Percentiles rank a stretch among this genome's conserved stretches.
These are phyloP conservation scores for Scheffersomyces parashehatae DNA, from an alignment of 1,139 yeast species.

Conservation along the genomic window DNA sequence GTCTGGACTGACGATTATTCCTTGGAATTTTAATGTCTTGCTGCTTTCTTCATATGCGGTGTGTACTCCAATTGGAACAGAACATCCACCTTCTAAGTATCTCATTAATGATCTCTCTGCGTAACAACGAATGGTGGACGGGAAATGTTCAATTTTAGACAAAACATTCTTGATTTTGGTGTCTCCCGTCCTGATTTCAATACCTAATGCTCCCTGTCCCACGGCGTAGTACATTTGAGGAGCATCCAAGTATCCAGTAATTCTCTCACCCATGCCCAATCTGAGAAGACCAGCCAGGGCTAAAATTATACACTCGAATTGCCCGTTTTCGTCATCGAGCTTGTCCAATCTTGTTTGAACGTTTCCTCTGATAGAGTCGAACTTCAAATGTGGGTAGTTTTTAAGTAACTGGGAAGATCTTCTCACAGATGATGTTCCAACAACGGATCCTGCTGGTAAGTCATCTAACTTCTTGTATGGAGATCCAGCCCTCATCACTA, in stretches of 20 bases:
- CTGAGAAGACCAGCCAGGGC: constrained; percentile 93
- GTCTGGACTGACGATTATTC: constrained; percentile 82
- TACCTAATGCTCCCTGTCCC: constrained; percentile 96
- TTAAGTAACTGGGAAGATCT: constrained; percentile 69
- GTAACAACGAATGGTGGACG: constrained; percentile 74
- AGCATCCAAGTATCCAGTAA: constrained; percentile 66
- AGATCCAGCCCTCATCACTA: constrained; percentile 74
- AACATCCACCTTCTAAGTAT: constrained; percentile 93
- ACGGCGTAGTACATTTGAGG: constrained; percentile 94
- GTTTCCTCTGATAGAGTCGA: constrained; percentile 86
- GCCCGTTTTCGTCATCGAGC: constrained; percentile 59
- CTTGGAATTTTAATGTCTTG: constrained; percentile 54
- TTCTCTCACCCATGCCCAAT: constrained; percentile 68
- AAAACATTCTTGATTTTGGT: constrained; percentile 57
- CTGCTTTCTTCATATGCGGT: constrained; percentile 52
- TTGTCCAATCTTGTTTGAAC: constrained; percentile 79
- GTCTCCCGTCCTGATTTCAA: constrained; percentile 81
- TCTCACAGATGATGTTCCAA: constrained; percentile 93
- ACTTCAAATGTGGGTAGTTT: constrained; percentile 41
- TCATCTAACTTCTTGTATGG: constrained; percentile 65
- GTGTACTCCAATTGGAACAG: constrained; percentile 93
- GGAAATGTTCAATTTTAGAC: constrained; percentile 61
- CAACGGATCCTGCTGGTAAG: constrained; percentile 80
- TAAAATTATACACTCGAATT: constrained; percentile 73
- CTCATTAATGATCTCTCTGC: constrained; percentile 91